Evolutionary conservation across 1,139 yeast genomes (phyloP).

Genomic region (Scheffersomyces stambukii): DNA sequence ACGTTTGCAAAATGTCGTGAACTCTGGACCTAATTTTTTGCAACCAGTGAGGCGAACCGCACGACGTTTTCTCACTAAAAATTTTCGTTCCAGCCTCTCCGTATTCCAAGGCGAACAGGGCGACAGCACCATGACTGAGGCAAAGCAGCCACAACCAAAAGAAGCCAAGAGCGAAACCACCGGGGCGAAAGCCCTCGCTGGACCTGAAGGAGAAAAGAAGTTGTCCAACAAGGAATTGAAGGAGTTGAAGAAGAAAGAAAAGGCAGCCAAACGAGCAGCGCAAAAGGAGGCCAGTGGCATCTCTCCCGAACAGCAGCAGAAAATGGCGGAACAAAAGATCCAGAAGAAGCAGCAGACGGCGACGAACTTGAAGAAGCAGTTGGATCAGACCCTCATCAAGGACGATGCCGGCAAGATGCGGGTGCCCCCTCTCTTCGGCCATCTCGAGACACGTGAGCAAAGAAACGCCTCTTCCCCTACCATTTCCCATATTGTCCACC

Average conservation of each 20-base stretch:
- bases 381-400: constrained; percentile 50
- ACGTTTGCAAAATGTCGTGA: too few relatives aligned
- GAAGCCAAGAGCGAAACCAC: too few relatives aligned
- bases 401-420: constrained; percentile 38
- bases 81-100: too few relatives aligned
- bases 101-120: too few relatives aligned
- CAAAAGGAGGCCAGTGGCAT: constrained; percentile 56
- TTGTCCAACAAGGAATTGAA: constrained; percentile 80
- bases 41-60: too few relatives aligned
- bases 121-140: too few relatives aligned
- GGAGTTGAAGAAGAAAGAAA: constrained; percentile 82
- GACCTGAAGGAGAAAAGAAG: constrained; percentile 13
- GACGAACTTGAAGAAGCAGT: constrained; percentile 53
- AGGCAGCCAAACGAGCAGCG: constrained; percentile 82
- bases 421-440: constrained; percentile 73
- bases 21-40: too few relatives aligned
- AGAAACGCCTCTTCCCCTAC: constrained; percentile 63
- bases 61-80: too few relatives aligned
- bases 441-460: constrained; percentile 80
- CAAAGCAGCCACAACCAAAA: too few relatives aligned
- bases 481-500: constrained; percentile 75
- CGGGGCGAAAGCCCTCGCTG: too few relatives aligned
- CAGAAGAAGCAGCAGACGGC: constrained; percentile 38
- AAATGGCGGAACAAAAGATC: constrained; percentile 37
- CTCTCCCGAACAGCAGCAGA: constrained; percentile 39